These are phyloP conservation scores for Trichoderma sp. DNA, from an alignment of 2,329 filamentous ascomycete species.

Conservation along the genomic window DNA sequence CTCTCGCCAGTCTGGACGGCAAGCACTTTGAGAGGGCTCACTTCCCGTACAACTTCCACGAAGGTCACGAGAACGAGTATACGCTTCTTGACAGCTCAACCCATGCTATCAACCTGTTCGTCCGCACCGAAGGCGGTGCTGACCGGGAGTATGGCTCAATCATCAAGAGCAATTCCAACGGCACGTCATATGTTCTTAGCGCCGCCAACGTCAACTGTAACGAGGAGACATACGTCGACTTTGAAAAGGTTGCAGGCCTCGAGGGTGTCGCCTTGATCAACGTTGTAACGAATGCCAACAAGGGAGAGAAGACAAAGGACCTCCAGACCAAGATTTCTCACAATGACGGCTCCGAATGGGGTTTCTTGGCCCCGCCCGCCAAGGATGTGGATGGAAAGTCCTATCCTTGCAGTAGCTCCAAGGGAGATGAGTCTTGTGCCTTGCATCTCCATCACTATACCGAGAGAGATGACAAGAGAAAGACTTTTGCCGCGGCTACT, in stretches of 20 bases:
- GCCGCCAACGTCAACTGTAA: constrained; percentile 80
- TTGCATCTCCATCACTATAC: constrained; percentile 96
- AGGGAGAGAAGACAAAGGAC: constrained; percentile 76
- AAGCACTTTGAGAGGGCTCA: constrained; percentile 75
- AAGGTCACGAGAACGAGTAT: constrained; percentile 76
- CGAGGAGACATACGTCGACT: constrained; percentile 76
- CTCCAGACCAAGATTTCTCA: constrained; percentile 91
- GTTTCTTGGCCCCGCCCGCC: constrained; percentile 66
- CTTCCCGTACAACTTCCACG: constrained; percentile 82
- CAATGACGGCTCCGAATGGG: constrained; percentile 92
- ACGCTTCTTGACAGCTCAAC: constrained; percentile 94
- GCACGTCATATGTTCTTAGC: constrained; percentile 89
- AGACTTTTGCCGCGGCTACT: constrained; percentile 84
- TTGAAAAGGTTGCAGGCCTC: constrained; percentile 89
- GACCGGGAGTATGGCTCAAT: constrained; percentile 77
- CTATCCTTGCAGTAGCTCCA: constrained; percentile 63
- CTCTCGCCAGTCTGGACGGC: constrained; percentile 83
- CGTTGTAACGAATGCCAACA: constrained; percentile 70
- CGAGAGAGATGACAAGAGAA: constrained; percentile 74
- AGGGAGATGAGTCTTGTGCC: constrained; percentile 67
- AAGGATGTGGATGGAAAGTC: constrained; percentile 68
- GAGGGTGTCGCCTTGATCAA: constrained; percentile 91
- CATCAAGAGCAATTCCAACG: constrained; percentile 98
- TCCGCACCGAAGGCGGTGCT: constrained; percentile 67
- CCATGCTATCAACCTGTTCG: constrained; percentile 90